Evolutionary conservation across 140 eudicot genomes (phyloP).

Genomic region (Ambrosia hybrid): DNA sequence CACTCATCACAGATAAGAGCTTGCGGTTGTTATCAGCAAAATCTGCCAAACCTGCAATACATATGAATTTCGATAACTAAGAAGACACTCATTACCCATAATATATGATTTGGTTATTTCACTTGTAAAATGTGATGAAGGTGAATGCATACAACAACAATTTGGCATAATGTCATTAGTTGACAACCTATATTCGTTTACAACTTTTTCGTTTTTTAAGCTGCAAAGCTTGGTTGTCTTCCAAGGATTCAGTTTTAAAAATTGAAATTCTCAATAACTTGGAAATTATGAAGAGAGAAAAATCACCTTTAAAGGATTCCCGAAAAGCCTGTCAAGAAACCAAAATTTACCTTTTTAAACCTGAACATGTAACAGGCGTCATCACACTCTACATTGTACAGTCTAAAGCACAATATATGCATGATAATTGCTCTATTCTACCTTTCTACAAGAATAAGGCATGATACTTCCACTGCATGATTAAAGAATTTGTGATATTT

Average conservation of each 20-base stretch:
- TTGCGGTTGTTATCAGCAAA: constrained; percentile 71
- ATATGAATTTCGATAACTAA: constrained; percentile 10
- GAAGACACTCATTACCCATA: background rate
- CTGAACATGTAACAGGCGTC: constrained; percentile 11
- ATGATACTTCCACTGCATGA: background rate
- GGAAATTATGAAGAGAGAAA: constrained; percentile 18
- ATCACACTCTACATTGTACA: constrained; percentile 18
- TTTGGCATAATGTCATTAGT: too few species aligned
- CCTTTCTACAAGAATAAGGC: constrained; percentile 16
- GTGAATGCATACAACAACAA: too few species aligned
- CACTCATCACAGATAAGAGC: constrained; percentile 69
- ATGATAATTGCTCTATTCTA: background rate
- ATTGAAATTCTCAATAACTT: background rate
- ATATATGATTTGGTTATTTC: too few species aligned
- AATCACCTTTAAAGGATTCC: constrained; percentile 69
- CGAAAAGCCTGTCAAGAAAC: constrained; percentile 68
- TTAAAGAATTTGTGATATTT: background rate
- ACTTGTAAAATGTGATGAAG: background rate
- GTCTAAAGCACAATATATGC: constrained; percentile 15
- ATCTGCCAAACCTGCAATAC: constrained; percentile 64
- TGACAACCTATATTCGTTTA: too few species aligned
- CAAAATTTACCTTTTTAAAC: constrained; percentile 21
- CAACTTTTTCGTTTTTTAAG: too few species aligned
- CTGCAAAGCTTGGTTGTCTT: too few species aligned
- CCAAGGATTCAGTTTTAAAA: background rate